Evolutionary conservation across 768 basidiomycete genomes (phyloP), one percentile per base, ranked within the genome.

Genomic region (Ephemerocybe angulata): DNA sequence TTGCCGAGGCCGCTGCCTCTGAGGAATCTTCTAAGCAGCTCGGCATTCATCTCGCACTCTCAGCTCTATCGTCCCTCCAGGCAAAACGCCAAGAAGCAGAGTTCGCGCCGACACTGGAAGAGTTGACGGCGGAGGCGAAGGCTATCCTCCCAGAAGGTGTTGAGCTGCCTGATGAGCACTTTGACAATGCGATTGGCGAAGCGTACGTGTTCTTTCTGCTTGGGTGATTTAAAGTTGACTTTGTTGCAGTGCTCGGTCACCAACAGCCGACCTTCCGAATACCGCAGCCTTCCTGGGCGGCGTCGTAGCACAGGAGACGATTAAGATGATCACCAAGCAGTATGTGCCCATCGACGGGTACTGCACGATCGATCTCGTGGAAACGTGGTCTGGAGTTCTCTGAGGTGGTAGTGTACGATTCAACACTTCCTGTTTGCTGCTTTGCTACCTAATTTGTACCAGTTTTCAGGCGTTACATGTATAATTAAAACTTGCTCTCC

Each of bases 311-410:
- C 97, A 99, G 62, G 97, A 99, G 67, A 85, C 86, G 5, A 98
- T 98, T 78, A 98, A 99, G 79, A 79, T 98, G 72, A 87, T 96
- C 63, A 99, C 96, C 54, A 86, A 84, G 63, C 97, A 99, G 70
- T 99, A 99, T 66, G 80, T 95, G 13, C 95, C 97, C 7, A 80
- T 96, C 58, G 83, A 87, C 57, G 90, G 92, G 13, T 87, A 87
- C 60, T 90, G 88, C 62, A 78, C 92, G 22, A 75, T 96, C 46
- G 94, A 98, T 71, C 78, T 97, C 58, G 78, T 92, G 27, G 88
- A 88, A 50, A 85, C 84, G 19, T 87, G 83, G 85, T 90, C 89
- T 4, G 87, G 86, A 12, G 69, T 86, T 31, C 48, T 52, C 10
- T 52, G 17, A 40, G 47, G n/a, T n/a, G n/a, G n/a, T n/a, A n/a